Conservation (phyloP, 805 yeast genomes). For the Lipomyces yamadae region DNA sequence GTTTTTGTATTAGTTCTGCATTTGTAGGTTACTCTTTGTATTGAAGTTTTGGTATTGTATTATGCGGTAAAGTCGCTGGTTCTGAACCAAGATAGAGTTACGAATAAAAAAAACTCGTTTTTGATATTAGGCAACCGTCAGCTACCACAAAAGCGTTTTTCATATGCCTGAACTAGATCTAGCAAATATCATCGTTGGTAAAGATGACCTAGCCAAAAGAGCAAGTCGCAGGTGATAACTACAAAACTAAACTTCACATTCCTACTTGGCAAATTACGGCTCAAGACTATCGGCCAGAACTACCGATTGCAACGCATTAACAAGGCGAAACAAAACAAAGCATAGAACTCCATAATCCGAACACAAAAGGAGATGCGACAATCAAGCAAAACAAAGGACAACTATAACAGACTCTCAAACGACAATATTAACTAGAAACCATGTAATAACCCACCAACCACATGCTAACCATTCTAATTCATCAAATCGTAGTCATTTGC, state of each 20-base stretch:
- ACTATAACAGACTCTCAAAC: neutral
- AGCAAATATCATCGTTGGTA: neutral
- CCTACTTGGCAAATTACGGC: neutral
- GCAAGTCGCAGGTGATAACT: neutral
- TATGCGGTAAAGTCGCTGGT: neutral
- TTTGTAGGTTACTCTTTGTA: neutral
- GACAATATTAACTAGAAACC: neutral
- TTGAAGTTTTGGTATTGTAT: neutral
- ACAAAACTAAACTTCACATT: neutral
- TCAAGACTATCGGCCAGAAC: neutral
- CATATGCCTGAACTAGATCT: neutral
- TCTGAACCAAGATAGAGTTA: neutral
- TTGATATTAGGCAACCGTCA: neutral
- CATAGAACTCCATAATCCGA: slow-evolving; percentile 1
- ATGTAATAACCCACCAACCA: neutral
- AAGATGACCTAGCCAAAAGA: neutral
- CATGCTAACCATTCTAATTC: slow-evolving; percentile 4
- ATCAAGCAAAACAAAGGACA: neutral
- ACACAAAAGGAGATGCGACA: neutral
- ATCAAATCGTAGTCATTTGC: neutral
- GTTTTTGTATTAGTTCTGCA: neutral
- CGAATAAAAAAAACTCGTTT: neutral
- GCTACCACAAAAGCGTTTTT: neutral
- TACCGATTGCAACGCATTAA: neutral
- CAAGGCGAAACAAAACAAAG: neutral